Conservation (phyloP, 495 filamentous ascomycete species). For the Xylaria longipes region DNA sequence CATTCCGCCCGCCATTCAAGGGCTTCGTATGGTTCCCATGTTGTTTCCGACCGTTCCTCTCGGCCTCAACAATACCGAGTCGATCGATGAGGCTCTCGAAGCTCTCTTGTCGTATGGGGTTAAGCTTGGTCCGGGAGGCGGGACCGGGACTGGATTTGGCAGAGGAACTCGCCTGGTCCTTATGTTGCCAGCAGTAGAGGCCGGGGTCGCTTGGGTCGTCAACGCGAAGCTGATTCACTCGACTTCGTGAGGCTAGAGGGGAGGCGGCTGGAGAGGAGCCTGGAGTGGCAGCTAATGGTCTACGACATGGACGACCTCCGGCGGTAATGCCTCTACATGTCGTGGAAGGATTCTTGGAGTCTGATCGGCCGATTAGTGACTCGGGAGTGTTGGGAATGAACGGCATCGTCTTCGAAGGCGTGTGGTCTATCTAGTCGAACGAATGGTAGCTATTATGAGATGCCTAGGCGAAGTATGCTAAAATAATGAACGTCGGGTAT, state of each 20-base stretch:
- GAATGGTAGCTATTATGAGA: background rate
- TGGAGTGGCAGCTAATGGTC: constrained; percentile 59
- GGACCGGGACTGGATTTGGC: constrained; percentile 51
- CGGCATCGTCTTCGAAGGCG: constrained; percentile 60
- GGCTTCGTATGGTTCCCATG: constrained; percentile 25
- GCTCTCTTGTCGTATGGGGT: constrained; percentile 68
- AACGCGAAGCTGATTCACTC: constrained; percentile 55
- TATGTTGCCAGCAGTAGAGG: constrained; percentile 91
- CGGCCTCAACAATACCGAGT: constrained; percentile 70
- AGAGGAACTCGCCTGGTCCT: constrained; percentile 73
- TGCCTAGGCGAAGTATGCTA: background rate
- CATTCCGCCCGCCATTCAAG: constrained; percentile 23
- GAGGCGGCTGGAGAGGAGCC: constrained; percentile 40
- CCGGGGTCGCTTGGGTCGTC: constrained; percentile 51
- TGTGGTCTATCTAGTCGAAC: background rate
- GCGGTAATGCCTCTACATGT: constrained; percentile 89
- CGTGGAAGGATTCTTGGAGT: constrained; percentile 80
- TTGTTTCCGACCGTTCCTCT: constrained; percentile 41
- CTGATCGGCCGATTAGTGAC: constrained; percentile 73
- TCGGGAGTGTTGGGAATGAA: constrained; percentile 86
- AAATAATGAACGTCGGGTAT: background rate
- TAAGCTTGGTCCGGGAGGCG: constrained; percentile 38
- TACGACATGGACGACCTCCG: constrained; percentile 79
- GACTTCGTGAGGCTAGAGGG: constrained; percentile 42
- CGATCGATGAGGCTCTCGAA: constrained; percentile 83